phyloP scores from a whole-genome alignment of 257 asterid species.

The Nicotiana obtusifolia region DNA sequence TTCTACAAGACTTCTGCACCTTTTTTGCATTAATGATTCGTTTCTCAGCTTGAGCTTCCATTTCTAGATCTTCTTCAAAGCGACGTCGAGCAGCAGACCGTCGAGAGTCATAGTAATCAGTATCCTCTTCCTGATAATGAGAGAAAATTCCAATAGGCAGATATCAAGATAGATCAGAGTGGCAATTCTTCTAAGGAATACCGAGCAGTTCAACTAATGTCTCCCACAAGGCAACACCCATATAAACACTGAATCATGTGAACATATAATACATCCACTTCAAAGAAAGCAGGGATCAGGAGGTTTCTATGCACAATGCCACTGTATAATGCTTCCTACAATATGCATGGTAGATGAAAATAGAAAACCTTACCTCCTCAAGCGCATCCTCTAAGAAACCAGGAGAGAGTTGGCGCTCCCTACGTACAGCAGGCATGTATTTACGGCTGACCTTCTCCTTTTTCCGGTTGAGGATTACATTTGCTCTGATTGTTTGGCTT shows the following conservation, averaged over 20 bases:
- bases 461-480: slow-evolving; percentile 79
- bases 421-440: slow-evolving; percentile 77
- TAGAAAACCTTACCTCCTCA: slow-evolving; percentile 62
- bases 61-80: slow-evolving; percentile 77
- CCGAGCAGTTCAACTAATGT: neutral
- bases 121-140: slow-evolving; percentile 64
- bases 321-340: neutral
- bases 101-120: slow-evolving; percentile 69
- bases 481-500: slow-evolving; percentile 82
- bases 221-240: neutral
- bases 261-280: neutral
- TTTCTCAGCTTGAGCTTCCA: slow-evolving; percentile 93
- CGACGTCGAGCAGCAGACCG: slow-evolving; percentile 69
- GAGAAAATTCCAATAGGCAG: neutral
- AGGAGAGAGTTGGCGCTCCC: slow-evolving; percentile 95
- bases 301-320: neutral
- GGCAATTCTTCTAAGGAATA: neutral
- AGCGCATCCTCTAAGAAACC: slow-evolving; percentile 95
- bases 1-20: slow-evolving; percentile 35
- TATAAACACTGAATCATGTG: neutral
- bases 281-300: slow-evolving; percentile 3
- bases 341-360: neutral
- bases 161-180: neutral
- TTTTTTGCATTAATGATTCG: slow-evolving; percentile 92
- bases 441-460: slow-evolving; percentile 93